Conservation (phyloP, 2,329 filamentous ascomycete species). For the Epichloe sibirici region DNA sequence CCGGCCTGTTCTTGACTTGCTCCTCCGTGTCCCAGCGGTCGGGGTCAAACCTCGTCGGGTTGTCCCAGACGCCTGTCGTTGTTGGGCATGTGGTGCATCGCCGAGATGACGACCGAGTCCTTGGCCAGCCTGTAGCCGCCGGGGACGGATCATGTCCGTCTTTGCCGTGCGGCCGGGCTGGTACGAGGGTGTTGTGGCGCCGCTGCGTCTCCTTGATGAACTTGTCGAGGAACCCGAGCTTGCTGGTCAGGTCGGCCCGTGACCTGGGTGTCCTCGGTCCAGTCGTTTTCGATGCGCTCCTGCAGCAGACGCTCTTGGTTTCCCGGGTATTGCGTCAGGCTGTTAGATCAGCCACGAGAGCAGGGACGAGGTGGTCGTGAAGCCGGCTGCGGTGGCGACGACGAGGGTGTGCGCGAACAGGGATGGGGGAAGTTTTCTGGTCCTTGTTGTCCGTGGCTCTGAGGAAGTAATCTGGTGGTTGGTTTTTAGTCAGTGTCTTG, state of each 20-base stretch:
- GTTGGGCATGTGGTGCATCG: constrained; percentile 38
- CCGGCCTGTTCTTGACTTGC: constrained; percentile 33
- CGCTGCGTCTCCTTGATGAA: constrained; percentile 51
- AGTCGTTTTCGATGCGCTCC: constrained; percentile 39
- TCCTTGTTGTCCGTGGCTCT: constrained; percentile 42
- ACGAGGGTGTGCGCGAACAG: constrained; percentile 25
- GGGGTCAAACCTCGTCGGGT: constrained; percentile 44
- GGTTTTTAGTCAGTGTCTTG: neutral
- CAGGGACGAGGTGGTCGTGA: constrained; percentile 46
- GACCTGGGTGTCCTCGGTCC: constrained; percentile 26
- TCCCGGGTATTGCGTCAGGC: constrained; percentile 38
- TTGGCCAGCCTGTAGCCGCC: constrained; percentile 45
- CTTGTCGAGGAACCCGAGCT: constrained; percentile 40
- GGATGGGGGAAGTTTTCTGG: constrained; percentile 33
- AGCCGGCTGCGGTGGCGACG: constrained; percentile 44
- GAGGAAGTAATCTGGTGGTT: constrained; percentile 34
- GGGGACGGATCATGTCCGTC: constrained; percentile 41
- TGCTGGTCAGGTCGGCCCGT: constrained; percentile 28
- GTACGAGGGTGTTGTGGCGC: constrained; percentile 45
- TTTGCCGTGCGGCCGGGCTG: constrained; percentile 47
- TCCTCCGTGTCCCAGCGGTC: constrained; percentile 46
- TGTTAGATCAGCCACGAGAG: constrained; percentile 48
- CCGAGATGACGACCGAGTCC: constrained; percentile 39
- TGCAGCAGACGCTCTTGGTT: constrained; percentile 46
- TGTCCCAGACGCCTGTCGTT: constrained; percentile 45